Evolutionary conservation across 768 basidiomycete species (phyloP).

Genomic region (Lanmaoa rubissima): DNA sequence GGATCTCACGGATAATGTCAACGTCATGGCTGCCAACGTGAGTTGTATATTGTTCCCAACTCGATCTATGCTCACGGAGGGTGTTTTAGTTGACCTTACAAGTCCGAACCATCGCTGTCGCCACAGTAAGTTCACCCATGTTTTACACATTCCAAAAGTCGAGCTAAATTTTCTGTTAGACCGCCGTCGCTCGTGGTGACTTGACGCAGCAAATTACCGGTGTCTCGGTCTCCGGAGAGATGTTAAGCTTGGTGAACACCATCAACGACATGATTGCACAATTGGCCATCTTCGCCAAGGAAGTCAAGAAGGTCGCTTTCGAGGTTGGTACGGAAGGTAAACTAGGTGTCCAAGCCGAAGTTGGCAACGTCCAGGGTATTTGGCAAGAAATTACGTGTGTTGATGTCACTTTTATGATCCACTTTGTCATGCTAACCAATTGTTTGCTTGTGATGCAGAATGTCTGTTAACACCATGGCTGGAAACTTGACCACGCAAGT

Average conservation of each 20-base stretch:
- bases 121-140: slow-evolving; percentile 58
- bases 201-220: slow-evolving; percentile 91
- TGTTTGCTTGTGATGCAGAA: slow-evolving; percentile 40
- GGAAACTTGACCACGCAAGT: slow-evolving; percentile 97
- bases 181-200: slow-evolving; percentile 92
- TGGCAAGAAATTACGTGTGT: slow-evolving; percentile 98
- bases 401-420: not conserved
- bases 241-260: slow-evolving; percentile 93
- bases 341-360: slow-evolving; percentile 95
- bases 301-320: slow-evolving; percentile 92
- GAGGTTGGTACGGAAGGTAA: slow-evolving; percentile 99
- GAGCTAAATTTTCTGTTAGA: slow-evolving; percentile 38
- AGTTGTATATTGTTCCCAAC: slow-evolving; percentile 24
- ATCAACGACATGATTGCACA: slow-evolving; percentile 89
- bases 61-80: slow-evolving; percentile 2
- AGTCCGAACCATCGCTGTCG: slow-evolving; percentile 91
- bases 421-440: not conserved
- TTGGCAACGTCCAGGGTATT: slow-evolving; percentile 94
- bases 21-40: slow-evolving; percentile 92
- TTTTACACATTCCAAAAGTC: not conserved
- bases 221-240: slow-evolving; percentile 92
- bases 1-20: slow-evolving; percentile 93
- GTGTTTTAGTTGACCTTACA: slow-evolving; percentile 76
- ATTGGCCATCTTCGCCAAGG: slow-evolving; percentile 66
- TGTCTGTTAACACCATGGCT: slow-evolving; percentile 98